phyloP scores from a whole-genome alignment of 345 rosid genomes.

The Hibiscus syriacus region DNA sequence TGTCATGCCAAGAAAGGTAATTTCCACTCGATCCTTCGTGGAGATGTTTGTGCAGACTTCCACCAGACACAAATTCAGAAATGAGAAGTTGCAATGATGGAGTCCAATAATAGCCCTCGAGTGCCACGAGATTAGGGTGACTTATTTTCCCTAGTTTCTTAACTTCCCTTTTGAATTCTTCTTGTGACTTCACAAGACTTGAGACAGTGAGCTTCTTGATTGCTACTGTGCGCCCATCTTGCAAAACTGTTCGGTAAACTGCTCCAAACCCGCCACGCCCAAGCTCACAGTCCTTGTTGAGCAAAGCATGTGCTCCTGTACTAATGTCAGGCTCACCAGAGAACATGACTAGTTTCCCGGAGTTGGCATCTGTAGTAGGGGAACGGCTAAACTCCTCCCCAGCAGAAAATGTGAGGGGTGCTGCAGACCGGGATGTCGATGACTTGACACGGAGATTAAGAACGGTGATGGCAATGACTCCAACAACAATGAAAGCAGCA shows the following conservation, averaged over 20 bases:
- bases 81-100: slow-evolving; percentile 83
- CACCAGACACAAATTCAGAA: slow-evolving; percentile 72
- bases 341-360: slow-evolving; percentile 98
- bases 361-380: slow-evolving; percentile 78
- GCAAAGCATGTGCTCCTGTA: slow-evolving; percentile 82
- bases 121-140: slow-evolving; percentile 70
- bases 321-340: slow-evolving; percentile 89
- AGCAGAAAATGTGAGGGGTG: slow-evolving; percentile 54
- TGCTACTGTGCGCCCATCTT: slow-evolving; percentile 76
- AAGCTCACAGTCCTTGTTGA: slow-evolving; percentile 94
- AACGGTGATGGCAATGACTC: slow-evolving; percentile 86
- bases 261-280: slow-evolving; percentile 97
- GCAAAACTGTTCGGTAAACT: slow-evolving; percentile 71
- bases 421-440: slow-evolving; percentile 54
- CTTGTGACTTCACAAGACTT: slow-evolving; percentile 20
- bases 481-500: slow-evolving; percentile 86
- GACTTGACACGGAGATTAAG: slow-evolving; percentile 77
- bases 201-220: slow-evolving; percentile 96
- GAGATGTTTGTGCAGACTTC: slow-evolving; percentile 82
- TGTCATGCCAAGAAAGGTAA: slow-evolving; percentile 70
- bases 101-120: slow-evolving; percentile 24
- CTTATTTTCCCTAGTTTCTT: slow-evolving; percentile 77
- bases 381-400: slow-evolving; percentile 81
- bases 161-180: slow-evolving; percentile 17
- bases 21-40: slow-evolving; percentile 56